Evolutionary conservation across 257 asterid genomes (phyloP).

Genomic region (Capsicum rhomboideum): DNA sequence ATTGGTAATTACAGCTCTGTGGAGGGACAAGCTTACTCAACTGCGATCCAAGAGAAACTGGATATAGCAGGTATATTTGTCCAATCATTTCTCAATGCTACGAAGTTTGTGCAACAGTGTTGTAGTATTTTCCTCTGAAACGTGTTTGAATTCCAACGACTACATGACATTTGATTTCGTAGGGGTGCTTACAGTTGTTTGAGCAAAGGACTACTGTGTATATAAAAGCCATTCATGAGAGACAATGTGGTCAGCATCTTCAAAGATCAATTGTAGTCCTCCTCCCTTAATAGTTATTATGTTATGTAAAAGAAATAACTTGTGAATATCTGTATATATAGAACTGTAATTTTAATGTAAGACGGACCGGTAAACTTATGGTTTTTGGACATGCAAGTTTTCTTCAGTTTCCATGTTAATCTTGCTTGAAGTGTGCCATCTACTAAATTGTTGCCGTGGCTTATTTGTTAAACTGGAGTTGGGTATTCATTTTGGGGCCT

Average conservation of each 20-base stretch:
- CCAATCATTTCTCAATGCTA: background rate
- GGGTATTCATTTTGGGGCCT: too few species aligned
- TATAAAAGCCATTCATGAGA: slow-evolving; percentile 14
- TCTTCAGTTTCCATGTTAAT: background rate
- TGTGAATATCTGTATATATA: slow-evolving; percentile 37
- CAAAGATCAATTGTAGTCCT: background rate
- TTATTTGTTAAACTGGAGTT: background rate
- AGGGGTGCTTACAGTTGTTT: slow-evolving; percentile 9
- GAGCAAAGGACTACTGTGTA: slow-evolving; percentile 22
- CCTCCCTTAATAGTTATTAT: background rate
- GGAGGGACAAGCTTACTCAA: slow-evolving; percentile 87
- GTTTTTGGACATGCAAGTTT: background rate
- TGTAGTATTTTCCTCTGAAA: background rate
- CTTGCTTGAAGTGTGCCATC: background rate
- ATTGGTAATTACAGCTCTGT: slow-evolving; percentile 42
- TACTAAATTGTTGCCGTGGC: background rate
- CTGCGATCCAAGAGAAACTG: slow-evolving; percentile 80
- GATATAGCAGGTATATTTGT: slow-evolving; percentile 27
- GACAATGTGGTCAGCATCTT: slow-evolving; percentile 6
- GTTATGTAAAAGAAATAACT: background rate
- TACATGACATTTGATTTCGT: background rate
- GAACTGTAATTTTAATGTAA: background rate
- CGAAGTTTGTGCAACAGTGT: background rate
- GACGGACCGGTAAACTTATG: background rate
- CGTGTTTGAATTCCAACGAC: background rate